These are phyloP conservation scores for Borealophlyctis nickersoniae DNA, from an alignment of 192 early-diverging fungal species.

Conservation along the genomic window DNA sequence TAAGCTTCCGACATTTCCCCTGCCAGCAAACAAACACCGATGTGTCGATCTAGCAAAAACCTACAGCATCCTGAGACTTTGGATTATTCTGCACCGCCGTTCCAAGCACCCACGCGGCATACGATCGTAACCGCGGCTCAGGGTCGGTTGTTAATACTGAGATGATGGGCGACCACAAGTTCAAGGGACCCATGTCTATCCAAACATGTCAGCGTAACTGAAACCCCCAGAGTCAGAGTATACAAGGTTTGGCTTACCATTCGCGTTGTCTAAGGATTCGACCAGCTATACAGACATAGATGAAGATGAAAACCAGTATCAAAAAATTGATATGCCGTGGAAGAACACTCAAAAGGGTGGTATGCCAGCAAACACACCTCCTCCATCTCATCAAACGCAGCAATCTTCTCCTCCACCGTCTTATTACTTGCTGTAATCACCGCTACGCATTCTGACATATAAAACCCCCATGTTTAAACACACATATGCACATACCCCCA, in stretches of 20 bases:
- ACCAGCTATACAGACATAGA: too few species aligned
- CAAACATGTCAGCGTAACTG: not conserved
- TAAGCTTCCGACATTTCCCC: not conserved
- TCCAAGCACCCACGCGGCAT: slow-evolving; percentile 85
- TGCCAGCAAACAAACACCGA: not conserved
- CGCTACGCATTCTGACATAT: slow-evolving; percentile 66
- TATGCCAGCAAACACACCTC: too few species aligned
- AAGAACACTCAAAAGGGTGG: too few species aligned
- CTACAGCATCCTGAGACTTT: slow-evolving; percentile 70
- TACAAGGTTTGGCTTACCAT: slow-evolving; percentile 32
- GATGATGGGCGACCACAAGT: slow-evolving; percentile 81
- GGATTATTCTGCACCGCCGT: slow-evolving; percentile 94
- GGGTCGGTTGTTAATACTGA: slow-evolving; percentile 32
- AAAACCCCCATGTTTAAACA: not conserved
- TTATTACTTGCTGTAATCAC: slow-evolving; percentile 58
- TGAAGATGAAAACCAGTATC: too few species aligned
- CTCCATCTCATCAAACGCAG: slow-evolving; percentile 92
- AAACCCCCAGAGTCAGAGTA: not conserved
- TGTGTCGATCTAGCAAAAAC: not conserved
- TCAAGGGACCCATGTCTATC: slow-evolving; percentile 82
- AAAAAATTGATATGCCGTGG: too few species aligned
- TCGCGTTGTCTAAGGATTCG: slow-evolving; percentile 87
- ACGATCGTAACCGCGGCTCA: slow-evolving; percentile 56
- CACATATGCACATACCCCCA: not conserved
- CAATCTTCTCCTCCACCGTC: slow-evolving; percentile 63